Evolutionary conservation across 176 grass and related monocot genomes (phyloP).

Genomic region (Cocos nucifera): DNA sequence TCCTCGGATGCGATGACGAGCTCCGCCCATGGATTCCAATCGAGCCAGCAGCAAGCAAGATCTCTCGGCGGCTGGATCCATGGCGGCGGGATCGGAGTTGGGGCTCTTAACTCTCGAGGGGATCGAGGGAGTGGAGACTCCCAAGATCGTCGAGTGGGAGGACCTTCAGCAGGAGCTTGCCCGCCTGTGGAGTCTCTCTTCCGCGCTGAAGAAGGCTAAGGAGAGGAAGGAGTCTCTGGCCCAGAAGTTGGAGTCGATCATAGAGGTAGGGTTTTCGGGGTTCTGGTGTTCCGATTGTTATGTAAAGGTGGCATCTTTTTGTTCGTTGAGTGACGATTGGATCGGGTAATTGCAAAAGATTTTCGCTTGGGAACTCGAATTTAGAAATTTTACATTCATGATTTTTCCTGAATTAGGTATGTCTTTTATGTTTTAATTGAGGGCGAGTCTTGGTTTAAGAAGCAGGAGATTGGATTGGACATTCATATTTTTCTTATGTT

Average conservation of each 20-base stretch:
- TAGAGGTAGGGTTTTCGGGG: conserved; percentile 35
- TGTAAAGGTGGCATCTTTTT: neutral
- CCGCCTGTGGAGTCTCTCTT: conserved; percentile 66
- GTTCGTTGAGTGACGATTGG: neutral
- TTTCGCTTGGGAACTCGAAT: neutral
- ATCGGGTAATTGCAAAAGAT: neutral
- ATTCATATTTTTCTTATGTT: too few relatives aligned
- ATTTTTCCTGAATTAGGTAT: too few relatives aligned
- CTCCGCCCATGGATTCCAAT: too few relatives aligned
- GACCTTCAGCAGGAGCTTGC: conserved; percentile 94
- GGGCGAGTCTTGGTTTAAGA: too few relatives aligned
- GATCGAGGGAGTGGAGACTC: conserved; percentile 32
- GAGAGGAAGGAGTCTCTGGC: conserved; percentile 51
- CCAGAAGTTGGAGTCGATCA: conserved; percentile 40
- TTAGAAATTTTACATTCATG: neutral
- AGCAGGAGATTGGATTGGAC: too few relatives aligned
- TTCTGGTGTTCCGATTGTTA: neutral
- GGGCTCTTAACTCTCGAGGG: conserved; percentile 27
- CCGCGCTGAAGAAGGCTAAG: conserved; percentile 29
- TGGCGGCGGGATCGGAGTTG: conserved; percentile 16
- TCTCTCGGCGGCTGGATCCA: too few relatives aligned
- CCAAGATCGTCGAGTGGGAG: conserved; percentile 71
- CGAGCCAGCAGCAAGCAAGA: too few relatives aligned
- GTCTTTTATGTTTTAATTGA: too few relatives aligned
- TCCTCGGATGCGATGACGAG: too few relatives aligned